phyloP scores from a whole-genome alignment of 208 protist genomes.

The Leishmania lainsoni region DNA sequence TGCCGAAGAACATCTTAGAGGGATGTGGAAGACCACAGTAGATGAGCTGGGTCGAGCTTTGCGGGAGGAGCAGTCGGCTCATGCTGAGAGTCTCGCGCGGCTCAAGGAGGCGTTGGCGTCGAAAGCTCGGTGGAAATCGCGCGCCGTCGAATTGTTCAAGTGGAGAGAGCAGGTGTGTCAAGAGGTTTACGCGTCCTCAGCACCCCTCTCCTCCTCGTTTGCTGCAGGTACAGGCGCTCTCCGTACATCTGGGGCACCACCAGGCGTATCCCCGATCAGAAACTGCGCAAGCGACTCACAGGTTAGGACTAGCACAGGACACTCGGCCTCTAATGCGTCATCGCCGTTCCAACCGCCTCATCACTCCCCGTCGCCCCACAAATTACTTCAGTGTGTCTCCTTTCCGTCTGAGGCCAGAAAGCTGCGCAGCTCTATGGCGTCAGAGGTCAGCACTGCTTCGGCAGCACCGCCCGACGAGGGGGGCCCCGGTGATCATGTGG shows the following conservation, averaged over 20 bases:
- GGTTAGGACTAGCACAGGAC: neutral
- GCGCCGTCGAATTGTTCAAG: constrained; percentile 6
- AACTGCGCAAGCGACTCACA: neutral
- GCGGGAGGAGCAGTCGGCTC: constrained; percentile 15
- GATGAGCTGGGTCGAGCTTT: constrained; percentile 16
- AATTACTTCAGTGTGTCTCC: neutral
- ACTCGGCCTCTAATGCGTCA: neutral
- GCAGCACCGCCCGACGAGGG: neutral
- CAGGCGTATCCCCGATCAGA: neutral
- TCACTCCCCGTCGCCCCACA: constrained; percentile 6
- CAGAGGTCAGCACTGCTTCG: neutral
- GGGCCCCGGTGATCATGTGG: neutral
- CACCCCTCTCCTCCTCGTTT: neutral
- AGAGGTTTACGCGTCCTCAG: neutral
- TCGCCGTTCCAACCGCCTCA: constrained; percentile 3
- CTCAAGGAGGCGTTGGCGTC: constrained; percentile 3
- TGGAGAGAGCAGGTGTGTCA: neutral
- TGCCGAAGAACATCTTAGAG: neutral
- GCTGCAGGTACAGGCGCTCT: neutral
- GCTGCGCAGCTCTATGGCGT: too few species aligned
- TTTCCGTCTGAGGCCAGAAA: neutral
- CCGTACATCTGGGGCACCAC: neutral
- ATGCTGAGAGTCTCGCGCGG: constrained; percentile 10
- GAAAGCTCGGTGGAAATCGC: constrained; percentile 7
- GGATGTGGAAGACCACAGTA: constrained; percentile 2